A percentile compares a stretch with the other conserved stretches of the same genome.
phyloP scores from a whole-genome alignment of 495 filamentous ascomycete genomes.

The Lophiotrema nucula region DNA sequence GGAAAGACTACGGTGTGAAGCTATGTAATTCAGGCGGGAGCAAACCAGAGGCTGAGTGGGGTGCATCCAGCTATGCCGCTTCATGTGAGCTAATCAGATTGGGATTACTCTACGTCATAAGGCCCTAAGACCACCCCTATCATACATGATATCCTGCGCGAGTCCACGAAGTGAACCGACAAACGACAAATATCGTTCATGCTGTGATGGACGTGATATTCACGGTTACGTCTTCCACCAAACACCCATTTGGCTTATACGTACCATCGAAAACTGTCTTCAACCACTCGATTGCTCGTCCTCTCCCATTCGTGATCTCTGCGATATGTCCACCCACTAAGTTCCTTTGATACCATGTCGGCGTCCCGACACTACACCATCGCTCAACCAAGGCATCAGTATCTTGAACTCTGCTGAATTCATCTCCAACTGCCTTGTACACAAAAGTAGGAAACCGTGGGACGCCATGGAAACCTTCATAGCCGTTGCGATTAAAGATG shows the following conservation, averaged over 20 bases:
- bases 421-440: conserved; percentile 53
- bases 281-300: conserved; percentile 20
- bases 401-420: conserved; percentile 45
- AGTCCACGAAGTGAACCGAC: too few relatives aligned
- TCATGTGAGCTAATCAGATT: too few relatives aligned
- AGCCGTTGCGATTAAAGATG: conserved; percentile 38
- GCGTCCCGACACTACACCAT: conserved; percentile 43
- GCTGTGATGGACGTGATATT: conserved; percentile 12
- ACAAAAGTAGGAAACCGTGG: conserved; percentile 50
- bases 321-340: conserved; percentile 38
- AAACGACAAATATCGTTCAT: too few relatives aligned
- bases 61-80: too few relatives aligned
- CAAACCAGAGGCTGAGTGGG: too few relatives aligned
- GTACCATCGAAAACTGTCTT: conserved; percentile 17
- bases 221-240: conserved; percentile 16
- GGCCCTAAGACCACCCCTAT: too few relatives aligned
- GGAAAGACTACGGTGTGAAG: too few relatives aligned
- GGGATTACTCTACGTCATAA: too few relatives aligned
- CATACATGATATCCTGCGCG: too few relatives aligned
- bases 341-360: conserved; percentile 48
- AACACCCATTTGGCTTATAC: conserved; percentile 16
- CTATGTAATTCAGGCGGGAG: too few relatives aligned
- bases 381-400: conserved; percentile 47
- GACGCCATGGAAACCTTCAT: conserved; percentile 46
- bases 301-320: conserved; percentile 28